Evolutionary conservation across 225 moss, liverwort and hornwort genomes (phyloP).

Genomic region (Pleurozium schreberi): DNA sequence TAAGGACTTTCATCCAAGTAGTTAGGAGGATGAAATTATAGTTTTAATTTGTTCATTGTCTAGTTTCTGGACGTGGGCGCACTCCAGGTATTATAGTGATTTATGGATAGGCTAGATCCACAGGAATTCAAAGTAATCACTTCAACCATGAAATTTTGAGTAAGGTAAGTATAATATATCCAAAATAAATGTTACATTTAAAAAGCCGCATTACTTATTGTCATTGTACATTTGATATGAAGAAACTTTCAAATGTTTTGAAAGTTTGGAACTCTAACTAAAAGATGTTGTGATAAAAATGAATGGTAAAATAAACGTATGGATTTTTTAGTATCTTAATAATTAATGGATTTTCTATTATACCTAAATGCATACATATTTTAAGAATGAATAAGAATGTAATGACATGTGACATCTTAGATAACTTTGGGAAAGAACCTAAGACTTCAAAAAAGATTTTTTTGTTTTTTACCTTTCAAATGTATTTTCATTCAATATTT

Average conservation of each 20-base stretch:
- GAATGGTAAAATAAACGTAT: not conserved
- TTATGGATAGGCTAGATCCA: not conserved
- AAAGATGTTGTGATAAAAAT: not conserved
- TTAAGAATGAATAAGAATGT: not conserved
- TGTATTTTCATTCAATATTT: not conserved
- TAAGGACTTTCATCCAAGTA: no score
- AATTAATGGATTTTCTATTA: no score
- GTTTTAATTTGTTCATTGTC: no score
- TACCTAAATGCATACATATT: not conserved
- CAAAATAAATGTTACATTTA: not conserved
- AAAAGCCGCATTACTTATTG: not conserved
- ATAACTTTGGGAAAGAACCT: accelerated
- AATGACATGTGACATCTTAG: accelerated
- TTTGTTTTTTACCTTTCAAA: not conserved
- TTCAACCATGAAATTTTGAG: no score
- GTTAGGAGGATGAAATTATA: no score
- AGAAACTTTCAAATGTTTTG: not conserved
- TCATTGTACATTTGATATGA: not conserved
- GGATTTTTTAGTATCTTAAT: no score
- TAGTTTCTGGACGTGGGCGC: no score
- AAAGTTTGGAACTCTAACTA: not conserved
- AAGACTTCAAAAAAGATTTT: not conserved
- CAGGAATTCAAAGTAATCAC: not conserved
- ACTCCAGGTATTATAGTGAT: no score
- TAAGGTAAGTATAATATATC: not conserved